These are phyloP conservation scores for Ophiocordyceps sinensis DNA, from an alignment of 2,329 filamentous ascomycete species.

Conservation along the genomic window DNA sequence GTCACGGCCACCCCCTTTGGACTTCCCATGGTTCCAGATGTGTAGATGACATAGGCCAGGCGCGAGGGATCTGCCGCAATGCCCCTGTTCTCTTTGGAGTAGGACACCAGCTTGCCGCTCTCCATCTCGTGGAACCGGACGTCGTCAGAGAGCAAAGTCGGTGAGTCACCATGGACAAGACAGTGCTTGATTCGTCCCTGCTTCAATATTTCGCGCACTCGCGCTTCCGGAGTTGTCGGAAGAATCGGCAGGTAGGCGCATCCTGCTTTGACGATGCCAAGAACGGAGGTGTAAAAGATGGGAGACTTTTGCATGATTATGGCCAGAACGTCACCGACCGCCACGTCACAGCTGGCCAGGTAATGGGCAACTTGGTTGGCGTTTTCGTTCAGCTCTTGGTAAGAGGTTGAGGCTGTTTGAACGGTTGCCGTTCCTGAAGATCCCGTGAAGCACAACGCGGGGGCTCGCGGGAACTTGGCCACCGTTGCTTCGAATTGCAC, in stretches of 20 bases:
- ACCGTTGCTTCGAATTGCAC: constrained; percentile 40
- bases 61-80: constrained; percentile 27
- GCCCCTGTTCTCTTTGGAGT: constrained; percentile 21
- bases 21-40: constrained; percentile 65
- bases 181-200: constrained; percentile 39
- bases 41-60: constrained; percentile 67
- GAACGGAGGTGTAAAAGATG: constrained; percentile 56
- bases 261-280: constrained; percentile 61
- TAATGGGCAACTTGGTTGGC: constrained; percentile 49
- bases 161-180: constrained; percentile 21
- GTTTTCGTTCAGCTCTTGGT: constrained; percentile 43
- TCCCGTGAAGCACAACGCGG: constrained; percentile 51
- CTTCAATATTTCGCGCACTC: constrained; percentile 45
- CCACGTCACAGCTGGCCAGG: constrained; percentile 31
- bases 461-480: constrained; percentile 28
- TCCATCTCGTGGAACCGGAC: constrained; percentile 21
- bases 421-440: constrained; percentile 9
- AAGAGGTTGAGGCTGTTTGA: constrained; percentile 37
- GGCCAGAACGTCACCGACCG: constrained; percentile 46
- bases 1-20: constrained; percentile 73
- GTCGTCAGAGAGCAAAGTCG: constrained; percentile 2
- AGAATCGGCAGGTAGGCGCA: constrained; percentile 70
- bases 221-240: constrained; percentile 50
- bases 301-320: constrained; percentile 67
- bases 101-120: constrained; percentile 9